Evolutionary conservation across 2,329 filamentous ascomycete species (phyloP), one percentile per base, ranked within the genome.

Genomic region (Clarireedia hainanense): DNA sequence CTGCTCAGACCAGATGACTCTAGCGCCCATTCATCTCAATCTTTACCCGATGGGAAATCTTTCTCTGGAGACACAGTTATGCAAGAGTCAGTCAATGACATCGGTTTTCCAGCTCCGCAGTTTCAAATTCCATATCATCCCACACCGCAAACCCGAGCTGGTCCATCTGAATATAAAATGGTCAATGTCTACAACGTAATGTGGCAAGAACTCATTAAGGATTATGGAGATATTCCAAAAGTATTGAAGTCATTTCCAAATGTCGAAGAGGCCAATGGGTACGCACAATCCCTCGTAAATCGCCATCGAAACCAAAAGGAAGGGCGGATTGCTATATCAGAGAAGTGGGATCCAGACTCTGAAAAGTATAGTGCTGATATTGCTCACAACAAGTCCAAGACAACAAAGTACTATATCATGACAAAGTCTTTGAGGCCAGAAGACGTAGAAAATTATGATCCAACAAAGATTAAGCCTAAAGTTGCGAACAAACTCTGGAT

Each of bases 131-230:
- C 48, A 2, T 40, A 26, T 4, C 4, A 17, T 2, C 17, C 34
- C 0, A 14, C 6, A 42, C 42, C 46, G 20, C 12, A 17, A 20
- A 26, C 7, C n/a, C 17, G 10, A 10, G 14, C 27, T 1, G 20
- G 15, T 5, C 12, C 40, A 4, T 1, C 43, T n/a, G 37, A 26
- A 5, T 46, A 55, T 42, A 15, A 47, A 5, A 23, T 55, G 30
- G 42, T 58, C n/a, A 55, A 54, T 7, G 26, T 58, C n/a, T 58
- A 51, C 20, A 26, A 20, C 36, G 56, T 58, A 1, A 56, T 55
- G 45, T 51, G 26, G 5, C 46, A 50, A 26, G 23, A 24, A 46
- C 2, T 23, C 42, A 46, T 23, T 10, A 20, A 46, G 17, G n/a
- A 10, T 4, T 20, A 17, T 12, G 12, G 9, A 17, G 52, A 58